Evolutionary conservation across 768 basidiomycete genomes (phyloP).

Genomic region (Trametes sanguinea): DNA sequence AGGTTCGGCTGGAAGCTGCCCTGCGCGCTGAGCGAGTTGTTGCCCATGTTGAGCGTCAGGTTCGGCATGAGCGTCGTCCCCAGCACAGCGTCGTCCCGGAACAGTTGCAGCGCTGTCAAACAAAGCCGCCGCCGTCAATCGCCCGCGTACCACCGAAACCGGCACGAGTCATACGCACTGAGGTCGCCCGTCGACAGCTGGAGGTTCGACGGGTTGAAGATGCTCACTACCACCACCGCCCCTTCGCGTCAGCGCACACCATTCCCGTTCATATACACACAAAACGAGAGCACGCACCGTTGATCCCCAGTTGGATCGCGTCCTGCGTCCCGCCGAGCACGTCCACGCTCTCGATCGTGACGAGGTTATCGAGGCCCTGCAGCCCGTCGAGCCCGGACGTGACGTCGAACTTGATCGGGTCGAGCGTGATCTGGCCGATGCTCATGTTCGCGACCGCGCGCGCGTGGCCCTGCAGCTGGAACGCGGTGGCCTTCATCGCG

Average conservation of each 20-base stretch:
- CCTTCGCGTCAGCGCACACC: background rate
- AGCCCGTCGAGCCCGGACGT: constrained; percentile 61
- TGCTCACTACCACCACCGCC: constrained; percentile 46
- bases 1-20: constrained; percentile 61
- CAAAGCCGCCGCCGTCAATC: background rate
- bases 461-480: constrained; percentile 61
- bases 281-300: constrained; percentile 40
- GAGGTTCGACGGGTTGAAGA: constrained; percentile 69
- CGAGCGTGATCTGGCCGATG: constrained; percentile 67
- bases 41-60: constrained; percentile 58
- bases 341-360: constrained; percentile 60
- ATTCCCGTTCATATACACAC: background rate
- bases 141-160: background rate
- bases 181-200: constrained; percentile 63
- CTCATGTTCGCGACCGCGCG: constrained; percentile 60
- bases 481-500: constrained; percentile 46
- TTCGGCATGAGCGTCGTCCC: constrained; percentile 66
- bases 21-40: constrained; percentile 54
- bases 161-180: constrained; percentile 42
- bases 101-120: constrained; percentile 54
- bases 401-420: constrained; percentile 73
- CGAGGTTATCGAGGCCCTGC: constrained; percentile 58
- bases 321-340: constrained; percentile 63
- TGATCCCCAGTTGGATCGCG: constrained; percentile 59
- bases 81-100: constrained; percentile 50